phyloP scores from a whole-genome alignment of 371 early-diverging fungal species.

The Lichtheimia hyalospora region DNA sequence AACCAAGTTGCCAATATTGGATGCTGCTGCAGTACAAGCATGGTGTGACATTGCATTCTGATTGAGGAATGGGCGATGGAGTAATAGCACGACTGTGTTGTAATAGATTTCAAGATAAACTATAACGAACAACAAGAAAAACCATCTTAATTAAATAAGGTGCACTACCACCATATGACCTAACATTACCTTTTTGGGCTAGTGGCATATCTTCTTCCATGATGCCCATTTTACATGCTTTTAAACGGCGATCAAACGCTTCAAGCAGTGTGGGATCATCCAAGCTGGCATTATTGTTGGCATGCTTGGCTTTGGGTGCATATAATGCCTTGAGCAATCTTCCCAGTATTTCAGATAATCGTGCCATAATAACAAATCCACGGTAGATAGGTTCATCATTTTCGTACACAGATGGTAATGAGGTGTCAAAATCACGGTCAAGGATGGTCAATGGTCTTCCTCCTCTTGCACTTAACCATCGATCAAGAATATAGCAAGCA shows the following conservation, averaged over 20 bases:
- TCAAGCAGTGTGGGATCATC: constrained; percentile 44
- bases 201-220: constrained; percentile 25
- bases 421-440: constrained; percentile 51
- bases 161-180: constrained; percentile 5
- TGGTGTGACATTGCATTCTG: constrained; percentile 7
- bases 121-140: constrained; percentile 7
- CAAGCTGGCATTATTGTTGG: constrained; percentile 37
- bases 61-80: constrained; percentile 57
- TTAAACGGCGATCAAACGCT: constrained; percentile 41
- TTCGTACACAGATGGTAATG: constrained; percentile 15
- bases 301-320: constrained; percentile 43
- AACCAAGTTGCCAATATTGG: constrained; percentile 6
- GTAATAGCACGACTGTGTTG: constrained; percentile 47
- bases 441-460: constrained; percentile 53
- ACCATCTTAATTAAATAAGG: constrained; percentile 4
- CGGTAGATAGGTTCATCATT: constrained; percentile 23
- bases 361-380: constrained; percentile 31
- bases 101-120: constrained; percentile 56
- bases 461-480: constrained; percentile 48
- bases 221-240: constrained; percentile 32
- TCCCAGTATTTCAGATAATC: constrained; percentile 46
- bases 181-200: constrained; percentile 35
- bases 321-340: constrained; percentile 42
- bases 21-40: constrained; percentile 13
- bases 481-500: constrained; percentile 61